These are phyloP conservation scores for Xerocomellus intermedius DNA, from an alignment of 768 basidiomycete genomes.

Conservation along the genomic window DNA sequence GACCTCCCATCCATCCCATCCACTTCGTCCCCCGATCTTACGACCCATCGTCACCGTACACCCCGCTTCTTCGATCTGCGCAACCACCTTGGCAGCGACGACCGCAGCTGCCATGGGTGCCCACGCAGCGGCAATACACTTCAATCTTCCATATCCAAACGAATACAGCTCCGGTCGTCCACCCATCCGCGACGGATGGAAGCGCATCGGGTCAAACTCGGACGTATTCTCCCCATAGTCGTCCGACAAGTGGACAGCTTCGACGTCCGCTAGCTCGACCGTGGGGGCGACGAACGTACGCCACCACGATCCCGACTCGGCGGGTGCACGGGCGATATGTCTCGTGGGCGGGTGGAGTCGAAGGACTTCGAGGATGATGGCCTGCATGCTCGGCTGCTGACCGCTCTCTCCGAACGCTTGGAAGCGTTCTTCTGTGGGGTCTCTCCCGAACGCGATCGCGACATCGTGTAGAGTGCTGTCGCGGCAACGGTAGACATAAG, in stretches of 20 bases:
- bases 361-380: conserved; percentile 29
- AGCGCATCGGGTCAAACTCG: conserved; percentile 45
- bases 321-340: conserved; percentile 21
- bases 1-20: conserved; percentile 47
- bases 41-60: conserved; percentile 17
- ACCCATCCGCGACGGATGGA: conserved; percentile 29
- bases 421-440: conserved; percentile 25
- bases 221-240: conserved; percentile 34
- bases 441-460: conserved; percentile 25
- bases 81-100: conserved; percentile 43
- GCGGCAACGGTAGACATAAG: conserved; percentile 24
- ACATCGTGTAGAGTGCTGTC: conserved; percentile 18
- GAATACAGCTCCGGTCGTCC: conserved; percentile 32
- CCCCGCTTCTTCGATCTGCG: conserved; percentile 27
- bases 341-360: conserved; percentile 29
- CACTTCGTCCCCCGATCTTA: conserved; percentile 41
- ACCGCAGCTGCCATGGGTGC: conserved; percentile 56
- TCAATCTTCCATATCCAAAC: conserved; percentile 45
- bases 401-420: conserved; percentile 12
- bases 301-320: conserved; percentile 12
- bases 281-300: background rate
- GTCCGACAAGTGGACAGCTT: conserved; percentile 16
- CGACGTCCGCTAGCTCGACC: conserved; percentile 26
- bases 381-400: conserved; percentile 18
- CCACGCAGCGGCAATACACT: conserved; percentile 47